Conservation (phyloP, 2,329 filamentous ascomycete species). For the Claviceps humidiphila region DNA sequence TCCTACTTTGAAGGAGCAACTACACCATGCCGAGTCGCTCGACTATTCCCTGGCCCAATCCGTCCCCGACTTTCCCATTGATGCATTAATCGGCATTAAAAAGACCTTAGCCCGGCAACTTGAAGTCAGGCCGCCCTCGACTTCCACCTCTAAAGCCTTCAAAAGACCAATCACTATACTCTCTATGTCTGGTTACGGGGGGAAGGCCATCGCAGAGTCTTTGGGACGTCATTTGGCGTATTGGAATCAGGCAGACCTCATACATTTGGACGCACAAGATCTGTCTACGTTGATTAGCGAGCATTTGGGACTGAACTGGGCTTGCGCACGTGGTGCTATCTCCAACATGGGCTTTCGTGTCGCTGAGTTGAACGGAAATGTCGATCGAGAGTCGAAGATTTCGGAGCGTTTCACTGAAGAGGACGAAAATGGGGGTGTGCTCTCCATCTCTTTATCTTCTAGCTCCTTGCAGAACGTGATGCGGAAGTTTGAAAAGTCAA, state of each 20-base stretch:
- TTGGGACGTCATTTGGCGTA: constrained; percentile 52
- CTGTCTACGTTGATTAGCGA: constrained; percentile 56
- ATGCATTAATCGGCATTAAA: constrained; percentile 20
- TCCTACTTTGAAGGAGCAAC: constrained; percentile 14
- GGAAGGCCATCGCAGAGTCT: constrained; percentile 23
- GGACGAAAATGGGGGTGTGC: constrained; percentile 20
- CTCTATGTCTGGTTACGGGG: constrained; percentile 24
- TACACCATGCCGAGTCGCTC: constrained; percentile 18
- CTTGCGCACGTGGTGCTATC: constrained; percentile 31
- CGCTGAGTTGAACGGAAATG: constrained; percentile 39
- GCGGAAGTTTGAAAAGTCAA: constrained; percentile 24
- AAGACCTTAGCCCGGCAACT: constrained; percentile 18
- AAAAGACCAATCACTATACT: constrained; percentile 27
- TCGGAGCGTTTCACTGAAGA: constrained; percentile 18
- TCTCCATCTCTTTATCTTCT: constrained; percentile 15
- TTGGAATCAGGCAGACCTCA: constrained; percentile 49
- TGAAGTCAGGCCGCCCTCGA: constrained; percentile 13
- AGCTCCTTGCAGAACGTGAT: constrained; percentile 29
- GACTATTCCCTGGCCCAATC: constrained; percentile 21
- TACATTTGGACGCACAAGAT: constrained; percentile 56
- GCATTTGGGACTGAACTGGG: constrained; percentile 52
- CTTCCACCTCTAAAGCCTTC: constrained; percentile 18
- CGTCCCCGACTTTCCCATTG: constrained; percentile 20
- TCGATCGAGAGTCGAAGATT: constrained; percentile 33
- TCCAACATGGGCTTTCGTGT: constrained; percentile 44